Base-by-base conservation (phyloP, 1,139 yeast species). In the Candida dubliniensis region DNA sequence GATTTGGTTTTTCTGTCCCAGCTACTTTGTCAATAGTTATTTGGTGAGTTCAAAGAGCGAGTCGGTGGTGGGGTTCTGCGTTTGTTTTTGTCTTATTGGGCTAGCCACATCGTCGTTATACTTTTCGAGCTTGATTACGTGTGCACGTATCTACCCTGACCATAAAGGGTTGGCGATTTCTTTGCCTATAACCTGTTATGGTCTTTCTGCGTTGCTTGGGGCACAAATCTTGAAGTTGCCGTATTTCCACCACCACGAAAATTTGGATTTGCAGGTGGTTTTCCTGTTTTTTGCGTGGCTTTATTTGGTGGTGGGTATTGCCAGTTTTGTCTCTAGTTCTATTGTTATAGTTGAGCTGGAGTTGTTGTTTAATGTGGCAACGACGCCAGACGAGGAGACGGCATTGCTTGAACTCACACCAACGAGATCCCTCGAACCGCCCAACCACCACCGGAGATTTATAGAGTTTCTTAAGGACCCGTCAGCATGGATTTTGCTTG, bases 161-260 rank as follows among this genome's bases (percentile, higher is more conserved):
- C 74, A 74, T 39, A 86, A 87, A 48, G 87, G 96, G 2, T 66
- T 91, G 48, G 87, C 96, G 34, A 89, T 93, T 38, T 85, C 96
- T 38, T 76, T 87, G 32, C 98, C 98, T 0, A 91, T 93, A 3
- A 81, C 95, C 0, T 84, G 87, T 50, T 90, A 86, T 63, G 98
- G 98, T 1, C 60, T 89, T 26, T 84, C 95, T 8, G 81, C 96
- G 3, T 67, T 87, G 43, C 64, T 86, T 47, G 79, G 81, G 3
- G 79, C 84, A 8, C 86, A 79, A 55, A 51, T 81, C 7, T 61
- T 83, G 58, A 75, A 76, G 43, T 48, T 72, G 34, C 48, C 58
- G 3, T 65, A 66, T 49, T 77, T 83, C 55, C 53, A 54, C 23
- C 53, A 52, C 12, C 46, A 51, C 7, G 58, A 51, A 8, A 46